Evolutionary conservation across 768 basidiomycete species (phyloP).

Genomic region (Russula sp.): DNA sequence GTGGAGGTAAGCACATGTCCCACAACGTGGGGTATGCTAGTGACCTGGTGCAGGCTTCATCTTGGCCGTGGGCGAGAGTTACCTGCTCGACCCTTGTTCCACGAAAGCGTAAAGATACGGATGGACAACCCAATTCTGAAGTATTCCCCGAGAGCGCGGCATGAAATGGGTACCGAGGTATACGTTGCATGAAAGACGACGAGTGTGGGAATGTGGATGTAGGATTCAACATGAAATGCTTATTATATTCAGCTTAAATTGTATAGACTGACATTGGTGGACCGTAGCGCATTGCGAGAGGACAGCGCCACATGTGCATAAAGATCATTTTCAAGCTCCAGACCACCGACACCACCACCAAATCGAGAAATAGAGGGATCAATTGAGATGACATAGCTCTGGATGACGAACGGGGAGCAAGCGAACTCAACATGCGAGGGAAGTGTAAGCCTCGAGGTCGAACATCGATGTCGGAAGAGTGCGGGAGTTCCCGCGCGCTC

Average conservation of each 20-base stretch:
- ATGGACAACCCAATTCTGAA: constrained; percentile 41
- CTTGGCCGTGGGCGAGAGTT: constrained; percentile 55
- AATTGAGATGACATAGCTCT: not conserved
- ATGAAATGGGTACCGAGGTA: constrained; percentile 40
- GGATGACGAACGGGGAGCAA: not conserved
- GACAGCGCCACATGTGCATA: not conserved
- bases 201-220: not conserved
- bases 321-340: not conserved
- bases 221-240: too few species aligned
- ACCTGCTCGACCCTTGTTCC: constrained; percentile 48
- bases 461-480: not conserved
- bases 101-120: constrained; percentile 56
- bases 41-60: constrained; percentile 38
- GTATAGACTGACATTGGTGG: not conserved
- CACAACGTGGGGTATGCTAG: not conserved
- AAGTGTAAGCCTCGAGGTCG: not conserved
- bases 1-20: constrained; percentile 42
- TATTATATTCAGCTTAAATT: not conserved
- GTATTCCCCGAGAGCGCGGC: constrained; percentile 56
- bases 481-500: not conserved
- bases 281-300: too few species aligned
- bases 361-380: not conserved
- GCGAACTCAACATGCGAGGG: not conserved
- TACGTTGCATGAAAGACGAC: constrained; percentile 37
- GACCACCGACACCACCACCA: not conserved